Percentiles rank a stretch among this genome's conserved stretches.
Evolutionary conservation across 2,329 filamentous ascomycete species (phyloP).

Genomic region (Trichoderma harzianum): DNA sequence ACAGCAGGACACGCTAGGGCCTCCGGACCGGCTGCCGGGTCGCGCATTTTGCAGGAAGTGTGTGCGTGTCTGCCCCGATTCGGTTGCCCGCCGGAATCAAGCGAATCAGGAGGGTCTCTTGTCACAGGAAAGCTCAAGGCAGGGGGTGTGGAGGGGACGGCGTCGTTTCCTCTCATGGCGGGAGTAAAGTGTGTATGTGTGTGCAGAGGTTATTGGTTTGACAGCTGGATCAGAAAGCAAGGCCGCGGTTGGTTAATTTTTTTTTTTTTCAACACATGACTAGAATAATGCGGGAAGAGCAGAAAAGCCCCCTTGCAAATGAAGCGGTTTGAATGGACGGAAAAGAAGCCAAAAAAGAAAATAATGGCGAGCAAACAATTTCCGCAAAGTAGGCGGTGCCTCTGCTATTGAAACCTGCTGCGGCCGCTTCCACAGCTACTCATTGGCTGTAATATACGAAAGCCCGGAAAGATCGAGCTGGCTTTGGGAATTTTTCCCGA

Average conservation of each 20-base stretch:
- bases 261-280: background rate
- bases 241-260: background rate
- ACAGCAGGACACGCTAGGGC: constrained; percentile 1
- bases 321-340: background rate
- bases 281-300: background rate
- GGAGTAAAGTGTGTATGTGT: background rate
- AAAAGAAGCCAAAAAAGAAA: background rate
- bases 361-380: background rate
- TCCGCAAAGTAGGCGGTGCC: background rate
- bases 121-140: background rate
- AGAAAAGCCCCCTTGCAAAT: background rate
- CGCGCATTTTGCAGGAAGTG: background rate
- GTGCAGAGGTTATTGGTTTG: background rate
- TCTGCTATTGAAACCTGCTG: background rate
- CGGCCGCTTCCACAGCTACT: background rate
- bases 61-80: background rate
- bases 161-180: background rate
- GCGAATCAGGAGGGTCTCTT: background rate
- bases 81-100: background rate
- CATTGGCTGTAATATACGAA: background rate
- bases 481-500: background rate
- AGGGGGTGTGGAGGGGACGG: background rate
- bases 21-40: constrained; percentile 8
- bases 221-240: background rate
- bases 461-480: background rate